Evolutionary conservation across 1,139 yeast species (phyloP), one percentile per base, ranked within the genome.

Genomic region (Diutina rugosa): DNA sequence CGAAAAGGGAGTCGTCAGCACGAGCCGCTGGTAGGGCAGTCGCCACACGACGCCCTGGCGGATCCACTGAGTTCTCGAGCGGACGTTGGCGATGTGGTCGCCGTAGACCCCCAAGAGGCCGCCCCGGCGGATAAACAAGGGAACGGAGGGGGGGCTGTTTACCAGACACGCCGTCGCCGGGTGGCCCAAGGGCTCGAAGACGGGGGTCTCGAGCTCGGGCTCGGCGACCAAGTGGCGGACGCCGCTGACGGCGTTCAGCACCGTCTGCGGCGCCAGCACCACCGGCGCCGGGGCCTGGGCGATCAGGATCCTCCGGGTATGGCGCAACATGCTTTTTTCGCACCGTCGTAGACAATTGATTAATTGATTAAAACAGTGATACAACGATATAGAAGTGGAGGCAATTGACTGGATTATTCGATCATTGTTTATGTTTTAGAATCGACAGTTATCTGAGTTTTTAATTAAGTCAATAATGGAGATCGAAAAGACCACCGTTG

Each of bases 131-230:
- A 81, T 65, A 59, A 71, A 70, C 3, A 81, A 67, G 0, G 87
- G 85, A 1, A 80, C 71, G 0, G 87, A 81, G 2, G 87, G 82
- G 1, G 85, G 83, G 21, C 18, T 32, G 14, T 49, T 49, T 14
- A 49, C 32, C 44, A 32, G 32, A 18, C 53, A 49, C 35, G 32
- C 53, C 14, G 53, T 49, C 6, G 53, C 53, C 5, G 53, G 53
- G n/a, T 12, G 29, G 21, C 53, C 53, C n/a, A 49, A 18, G 6
- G 44, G 45, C 16, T 49, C 53, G 35, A 49, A 49, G 21, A 29
- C 18, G 29, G 53, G 41, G 3, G 16, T 12, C 8, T 49, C 53
- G 32, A 49, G 41, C 28, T 49, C 53, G 28, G 44, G 53, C 44
- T n/a, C 26, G n/a, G 53, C 53, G 28, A 49, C 53, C 44, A 49